Evolutionary conservation across 2,329 filamentous ascomycete genomes (phyloP).

Genomic region (Exserohilum rostratum): DNA sequence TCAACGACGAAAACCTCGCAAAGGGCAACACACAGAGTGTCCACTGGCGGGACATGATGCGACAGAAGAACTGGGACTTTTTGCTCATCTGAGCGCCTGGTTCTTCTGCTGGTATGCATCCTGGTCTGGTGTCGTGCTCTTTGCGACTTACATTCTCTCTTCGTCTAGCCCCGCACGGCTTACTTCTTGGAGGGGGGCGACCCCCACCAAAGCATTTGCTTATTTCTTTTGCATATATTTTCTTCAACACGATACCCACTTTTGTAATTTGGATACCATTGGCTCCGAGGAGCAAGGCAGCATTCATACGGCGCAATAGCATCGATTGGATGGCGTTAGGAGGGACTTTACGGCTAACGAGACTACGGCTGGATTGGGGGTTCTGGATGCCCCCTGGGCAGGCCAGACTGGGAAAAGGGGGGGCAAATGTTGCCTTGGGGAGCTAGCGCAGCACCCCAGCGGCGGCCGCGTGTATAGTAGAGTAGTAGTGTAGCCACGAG

Average conservation of each 20-base stretch:
- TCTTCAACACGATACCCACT: constrained; percentile 45
- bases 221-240: constrained; percentile 48
- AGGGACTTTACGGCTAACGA: constrained; percentile 35
- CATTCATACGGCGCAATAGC: constrained; percentile 33
- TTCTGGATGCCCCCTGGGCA: not conserved
- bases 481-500: constrained; percentile 19
- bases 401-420: not conserved
- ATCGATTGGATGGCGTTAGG: constrained; percentile 35
- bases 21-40: constrained; percentile 67
- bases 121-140: constrained; percentile 37
- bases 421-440: constrained; percentile 26
- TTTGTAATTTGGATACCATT: constrained; percentile 47
- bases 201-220: constrained; percentile 31
- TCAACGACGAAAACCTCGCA: constrained; percentile 68
- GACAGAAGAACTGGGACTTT: constrained; percentile 88
- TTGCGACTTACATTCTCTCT: constrained; percentile 31
- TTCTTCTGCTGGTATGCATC: constrained; percentile 47
- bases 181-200: constrained; percentile 15
- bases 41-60: constrained; percentile 96
- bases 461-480: constrained; percentile 39
- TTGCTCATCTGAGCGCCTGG: constrained; percentile 72
- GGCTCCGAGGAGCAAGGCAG: constrained; percentile 26
- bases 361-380: constrained; percentile 21
- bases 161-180: constrained; percentile 11
- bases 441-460: constrained; percentile 45